Percentiles rank a stretch among this genome's conserved stretches.
phyloP scores from a whole-genome alignment of 2,329 filamentous ascomycete species.

The Neoarthrinium moseri region DNA sequence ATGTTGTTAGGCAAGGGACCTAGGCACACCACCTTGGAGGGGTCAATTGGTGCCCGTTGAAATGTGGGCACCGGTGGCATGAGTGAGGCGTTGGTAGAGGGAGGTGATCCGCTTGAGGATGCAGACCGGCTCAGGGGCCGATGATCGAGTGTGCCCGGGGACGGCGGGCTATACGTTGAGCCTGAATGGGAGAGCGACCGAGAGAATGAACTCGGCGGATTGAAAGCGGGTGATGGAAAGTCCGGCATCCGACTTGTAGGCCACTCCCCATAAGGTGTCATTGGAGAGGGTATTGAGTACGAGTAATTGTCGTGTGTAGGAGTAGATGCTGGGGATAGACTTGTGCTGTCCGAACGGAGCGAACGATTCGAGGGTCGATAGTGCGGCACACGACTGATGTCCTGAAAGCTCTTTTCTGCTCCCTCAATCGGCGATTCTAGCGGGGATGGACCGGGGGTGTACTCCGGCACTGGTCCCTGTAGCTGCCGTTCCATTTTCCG shows the following conservation, averaged over 20 bases:
- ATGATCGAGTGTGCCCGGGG: constrained; percentile 22
- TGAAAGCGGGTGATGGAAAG: constrained; percentile 40
- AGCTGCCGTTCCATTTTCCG: constrained; percentile 51
- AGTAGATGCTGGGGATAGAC: constrained; percentile 25
- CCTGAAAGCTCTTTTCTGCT: constrained; percentile 30
- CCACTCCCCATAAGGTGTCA: constrained; percentile 46
- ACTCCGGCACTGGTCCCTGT: constrained; percentile 48
- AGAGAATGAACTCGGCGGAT: constrained; percentile 26
- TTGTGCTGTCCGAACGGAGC: constrained; percentile 23
- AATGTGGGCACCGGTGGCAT: constrained; percentile 31
- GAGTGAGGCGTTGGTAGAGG: constrained; percentile 16
- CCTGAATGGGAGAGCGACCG: constrained; percentile 25
- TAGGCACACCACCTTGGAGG: constrained; percentile 51
- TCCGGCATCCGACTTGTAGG: constrained; percentile 34
- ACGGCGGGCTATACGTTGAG: constrained; percentile 19
- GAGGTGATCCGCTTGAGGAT: constrained; percentile 23
- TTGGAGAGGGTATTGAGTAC: constrained; percentile 43
- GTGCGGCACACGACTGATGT: constrained; percentile 30
- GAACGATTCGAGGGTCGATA: constrained; percentile 31
- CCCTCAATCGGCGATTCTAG: constrained; percentile 19
- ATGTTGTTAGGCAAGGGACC: constrained; percentile 53
- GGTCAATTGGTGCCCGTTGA: constrained; percentile 51
- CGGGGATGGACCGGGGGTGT: constrained; percentile 41
- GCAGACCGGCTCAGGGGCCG: constrained; percentile 22
- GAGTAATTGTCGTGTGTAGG: constrained; percentile 35